These are phyloP conservation scores for Halenospora varia DNA, from an alignment of 495 filamentous ascomycete species.

Conservation along the genomic window DNA sequence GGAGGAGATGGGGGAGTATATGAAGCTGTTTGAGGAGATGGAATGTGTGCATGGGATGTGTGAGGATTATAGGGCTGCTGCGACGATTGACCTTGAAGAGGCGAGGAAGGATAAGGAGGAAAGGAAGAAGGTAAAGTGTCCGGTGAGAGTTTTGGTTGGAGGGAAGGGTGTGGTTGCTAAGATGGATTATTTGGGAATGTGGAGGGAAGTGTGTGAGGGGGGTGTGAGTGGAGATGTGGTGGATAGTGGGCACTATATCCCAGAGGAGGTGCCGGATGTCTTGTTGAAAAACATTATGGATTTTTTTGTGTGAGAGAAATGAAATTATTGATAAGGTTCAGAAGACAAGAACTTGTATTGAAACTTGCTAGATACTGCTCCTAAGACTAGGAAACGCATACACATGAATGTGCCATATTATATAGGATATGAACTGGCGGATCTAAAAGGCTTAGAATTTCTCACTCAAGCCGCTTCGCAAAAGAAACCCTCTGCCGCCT, in stretches of 20 bases:
- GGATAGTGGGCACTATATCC: slow-evolving; percentile 38
- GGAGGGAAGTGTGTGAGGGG: slow-evolving; percentile 29
- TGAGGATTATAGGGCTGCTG: slow-evolving; percentile 39
- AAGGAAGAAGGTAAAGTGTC: slow-evolving; percentile 33
- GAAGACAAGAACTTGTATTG: too few relatives aligned
- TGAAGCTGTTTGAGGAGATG: slow-evolving; percentile 24
- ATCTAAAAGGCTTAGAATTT: too few relatives aligned
- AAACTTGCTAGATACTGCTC: too few relatives aligned
- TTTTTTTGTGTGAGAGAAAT: slow-evolving; percentile 20
- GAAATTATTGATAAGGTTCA: too few relatives aligned
- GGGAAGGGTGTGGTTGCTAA: slow-evolving; percentile 30
- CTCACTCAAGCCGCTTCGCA: too few relatives aligned
- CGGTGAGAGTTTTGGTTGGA: slow-evolving; percentile 34
- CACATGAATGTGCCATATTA: too few relatives aligned
- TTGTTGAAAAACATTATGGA: slow-evolving; percentile 27
- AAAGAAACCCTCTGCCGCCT: too few relatives aligned
- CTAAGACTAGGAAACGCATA: too few relatives aligned
- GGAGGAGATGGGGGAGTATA: slow-evolving; percentile 26
- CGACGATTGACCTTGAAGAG: slow-evolving; percentile 34
- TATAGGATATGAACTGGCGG: too few relatives aligned
- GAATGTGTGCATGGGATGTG: slow-evolving; percentile 34
- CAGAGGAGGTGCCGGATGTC: slow-evolving; percentile 36
- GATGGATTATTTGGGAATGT: slow-evolving; percentile 31
- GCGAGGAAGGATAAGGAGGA: slow-evolving; percentile 26
- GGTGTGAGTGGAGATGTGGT: slow-evolving; percentile 28